Percentiles rank a stretch among this genome's conserved stretches.
phyloP scores from a whole-genome alignment of 305 asterid species.

The Petunia hybrid region DNA sequence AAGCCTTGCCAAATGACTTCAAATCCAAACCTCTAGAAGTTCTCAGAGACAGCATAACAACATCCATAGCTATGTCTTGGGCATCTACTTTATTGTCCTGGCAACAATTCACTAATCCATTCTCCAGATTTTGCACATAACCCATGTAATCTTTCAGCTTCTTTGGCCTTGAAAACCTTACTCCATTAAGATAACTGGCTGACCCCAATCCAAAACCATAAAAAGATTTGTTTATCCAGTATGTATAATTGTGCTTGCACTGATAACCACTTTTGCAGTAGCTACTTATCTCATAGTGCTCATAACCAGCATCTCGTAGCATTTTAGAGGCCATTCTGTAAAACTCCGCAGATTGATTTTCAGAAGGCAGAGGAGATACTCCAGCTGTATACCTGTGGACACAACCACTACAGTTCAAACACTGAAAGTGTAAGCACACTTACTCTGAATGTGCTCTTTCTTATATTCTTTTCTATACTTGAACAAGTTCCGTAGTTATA shows the following conservation, averaged over 20 bases:
- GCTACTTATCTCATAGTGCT: slow-evolving; percentile 94
- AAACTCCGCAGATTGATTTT: slow-evolving; percentile 79
- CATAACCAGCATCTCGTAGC: slow-evolving; percentile 72
- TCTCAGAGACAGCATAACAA: slow-evolving; percentile 85
- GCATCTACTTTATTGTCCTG: slow-evolving; percentile 42
- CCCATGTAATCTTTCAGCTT: slow-evolving; percentile 67
- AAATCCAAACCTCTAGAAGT: slow-evolving; percentile 84
- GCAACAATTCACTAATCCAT: slow-evolving; percentile 36
- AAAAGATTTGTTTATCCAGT: slow-evolving; percentile 83
- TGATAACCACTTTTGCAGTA: slow-evolving; percentile 77
- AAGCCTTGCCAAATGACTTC: slow-evolving; percentile 61
- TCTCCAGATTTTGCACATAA: slow-evolving; percentile 73
- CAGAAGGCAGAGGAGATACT: slow-evolving; percentile 87
- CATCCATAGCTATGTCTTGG: slow-evolving; percentile 76
- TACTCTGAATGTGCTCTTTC: background rate
- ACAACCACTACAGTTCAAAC: slow-evolving; percentile 23
- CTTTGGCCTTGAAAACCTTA: slow-evolving; percentile 85
- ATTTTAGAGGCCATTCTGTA: slow-evolving; percentile 79
- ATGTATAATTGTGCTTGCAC: slow-evolving; percentile 83
- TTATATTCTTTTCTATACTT: background rate
- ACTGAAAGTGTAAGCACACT: background rate
- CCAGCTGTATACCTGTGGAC: slow-evolving; percentile 82
- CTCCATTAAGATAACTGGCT: slow-evolving; percentile 73
- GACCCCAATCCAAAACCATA: slow-evolving; percentile 94
- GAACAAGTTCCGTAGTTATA: background rate